Conservation (phyloP, 2,329 filamentous ascomycete genomes). For the Alternaria novae-zelandiae region DNA sequence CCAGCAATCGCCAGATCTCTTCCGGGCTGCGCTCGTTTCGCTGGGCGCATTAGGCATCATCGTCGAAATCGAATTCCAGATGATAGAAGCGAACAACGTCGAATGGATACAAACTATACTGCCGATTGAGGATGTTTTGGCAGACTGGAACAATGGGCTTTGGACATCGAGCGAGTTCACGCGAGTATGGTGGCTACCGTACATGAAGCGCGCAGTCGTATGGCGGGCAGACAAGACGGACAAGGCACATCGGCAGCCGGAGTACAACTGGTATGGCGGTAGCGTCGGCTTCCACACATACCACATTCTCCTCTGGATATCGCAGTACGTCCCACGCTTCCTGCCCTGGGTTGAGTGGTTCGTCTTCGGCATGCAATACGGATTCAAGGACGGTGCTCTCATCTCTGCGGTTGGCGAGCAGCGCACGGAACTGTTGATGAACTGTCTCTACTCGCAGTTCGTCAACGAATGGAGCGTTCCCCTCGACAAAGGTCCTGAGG, state of each 20-base stretch:
- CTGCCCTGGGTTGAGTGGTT: constrained; percentile 94
- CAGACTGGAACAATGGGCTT: constrained; percentile 73
- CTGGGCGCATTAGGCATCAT: constrained; percentile 91
- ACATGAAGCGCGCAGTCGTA: constrained; percentile 83
- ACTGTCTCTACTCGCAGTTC: constrained; percentile 97
- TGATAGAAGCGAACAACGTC: constrained; percentile 81
- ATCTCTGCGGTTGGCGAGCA: constrained; percentile 81
- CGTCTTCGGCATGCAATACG: constrained; percentile 97
- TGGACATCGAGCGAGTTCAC: constrained; percentile 91
- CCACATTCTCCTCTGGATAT: constrained; percentile 84
- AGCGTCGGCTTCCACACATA: constrained; percentile 86
- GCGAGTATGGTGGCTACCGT: constrained; percentile 97
- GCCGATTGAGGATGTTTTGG: constrained; percentile 70
- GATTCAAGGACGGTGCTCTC: constrained; percentile 73
- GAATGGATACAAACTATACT: constrained; percentile 84
- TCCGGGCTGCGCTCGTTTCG: constrained; percentile 84
- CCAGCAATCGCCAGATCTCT: constrained; percentile 75
- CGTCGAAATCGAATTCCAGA: constrained; percentile 83
- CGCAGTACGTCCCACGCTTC: constrained; percentile 77
- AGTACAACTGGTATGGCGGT: constrained; percentile 79
- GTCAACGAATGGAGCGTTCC: constrained; percentile 99
- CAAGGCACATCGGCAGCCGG: constrained; percentile 64
- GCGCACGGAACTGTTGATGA: constrained; percentile 84
- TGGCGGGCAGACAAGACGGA: constrained; percentile 86
- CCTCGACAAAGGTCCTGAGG: constrained; percentile 83